These are phyloP conservation scores for Wallacemonas rigidus DNA, from an alignment of 208 protist species.

Conservation along the genomic window DNA sequence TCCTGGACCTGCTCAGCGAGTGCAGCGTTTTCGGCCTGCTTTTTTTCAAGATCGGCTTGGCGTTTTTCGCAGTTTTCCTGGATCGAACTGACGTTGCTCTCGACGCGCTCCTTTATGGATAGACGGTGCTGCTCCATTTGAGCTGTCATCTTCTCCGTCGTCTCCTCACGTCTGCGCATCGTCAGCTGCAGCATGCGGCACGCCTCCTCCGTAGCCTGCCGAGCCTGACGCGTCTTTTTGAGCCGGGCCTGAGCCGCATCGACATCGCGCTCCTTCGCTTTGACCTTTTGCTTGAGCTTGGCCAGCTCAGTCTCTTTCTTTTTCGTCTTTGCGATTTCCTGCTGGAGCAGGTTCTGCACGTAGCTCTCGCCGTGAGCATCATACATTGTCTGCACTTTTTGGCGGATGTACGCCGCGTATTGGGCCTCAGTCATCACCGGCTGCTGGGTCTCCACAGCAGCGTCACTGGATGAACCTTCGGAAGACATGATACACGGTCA, in stretches of 20 bases:
- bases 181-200: conserved; percentile 58
- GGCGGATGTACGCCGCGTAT: conserved; percentile 35
- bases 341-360: conserved; percentile 66
- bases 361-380: conserved; percentile 53
- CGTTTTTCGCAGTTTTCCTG: conserved; percentile 44
- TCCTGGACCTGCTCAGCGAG: conserved; percentile 46
- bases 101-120: conserved; percentile 40
- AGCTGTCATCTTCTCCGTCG: conserved; percentile 41
- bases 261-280: conserved; percentile 37
- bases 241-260: conserved; percentile 35
- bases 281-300: conserved; percentile 45
- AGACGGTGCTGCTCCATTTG: conserved; percentile 66
- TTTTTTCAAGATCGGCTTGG: conserved; percentile 31
- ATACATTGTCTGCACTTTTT: conserved; percentile 45
- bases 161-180: conserved; percentile 47
- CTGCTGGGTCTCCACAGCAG: conserved; percentile 15
- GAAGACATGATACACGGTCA: conserved; percentile 14
- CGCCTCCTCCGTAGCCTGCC: conserved; percentile 36
- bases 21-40: conserved; percentile 53
- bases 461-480: not conserved
- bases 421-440: conserved; percentile 21
- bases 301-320: conserved; percentile 72
- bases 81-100: conserved; percentile 48
- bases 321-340: conserved; percentile 71
- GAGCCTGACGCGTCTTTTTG: conserved; percentile 25